phyloP scores from a whole-genome alignment of 768 basidiomycete genomes.

The Antrodiella citrinella region DNA sequence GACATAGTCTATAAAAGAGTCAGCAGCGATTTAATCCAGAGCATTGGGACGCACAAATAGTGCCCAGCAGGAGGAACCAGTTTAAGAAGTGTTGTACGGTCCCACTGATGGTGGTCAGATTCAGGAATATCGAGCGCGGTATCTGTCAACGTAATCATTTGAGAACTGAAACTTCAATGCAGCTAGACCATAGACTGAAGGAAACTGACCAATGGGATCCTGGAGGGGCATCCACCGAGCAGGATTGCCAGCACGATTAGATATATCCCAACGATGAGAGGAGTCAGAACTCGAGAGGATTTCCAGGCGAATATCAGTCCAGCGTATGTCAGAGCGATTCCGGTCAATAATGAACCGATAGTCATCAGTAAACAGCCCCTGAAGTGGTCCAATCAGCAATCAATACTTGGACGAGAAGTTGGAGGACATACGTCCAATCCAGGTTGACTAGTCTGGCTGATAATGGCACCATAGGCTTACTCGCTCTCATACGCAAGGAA shows the following conservation, averaged over 20 bases:
- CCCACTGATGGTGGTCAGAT: neutral
- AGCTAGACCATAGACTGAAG: no score
- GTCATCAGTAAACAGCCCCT: slow-evolving; percentile 29
- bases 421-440: slow-evolving; percentile 29
- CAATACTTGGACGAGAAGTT: neutral
- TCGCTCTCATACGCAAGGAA: no score
- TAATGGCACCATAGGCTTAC: slow-evolving; percentile 21
- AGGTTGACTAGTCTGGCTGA: slow-evolving; percentile 23
- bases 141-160: neutral
- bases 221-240: neutral
- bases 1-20: neutral
- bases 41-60: no score
- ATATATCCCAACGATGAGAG: slow-evolving; percentile 30
- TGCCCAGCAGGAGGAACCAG: neutral
- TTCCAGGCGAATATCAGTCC: slow-evolving; percentile 31
- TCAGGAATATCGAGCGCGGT: neutral
- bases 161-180: no score
- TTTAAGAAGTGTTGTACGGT: neutral
- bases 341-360: slow-evolving; percentile 19
- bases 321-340: slow-evolving; percentile 35
- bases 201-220: no score
- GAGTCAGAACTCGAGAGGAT: slow-evolving; percentile 29
- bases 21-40: no score
- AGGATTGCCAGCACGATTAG: slow-evolving; percentile 18
- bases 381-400: neutral